Evolutionary conservation across 1,284 basidiomycete species (phyloP).

Genomic region (Sphagnurus paluster): DNA sequence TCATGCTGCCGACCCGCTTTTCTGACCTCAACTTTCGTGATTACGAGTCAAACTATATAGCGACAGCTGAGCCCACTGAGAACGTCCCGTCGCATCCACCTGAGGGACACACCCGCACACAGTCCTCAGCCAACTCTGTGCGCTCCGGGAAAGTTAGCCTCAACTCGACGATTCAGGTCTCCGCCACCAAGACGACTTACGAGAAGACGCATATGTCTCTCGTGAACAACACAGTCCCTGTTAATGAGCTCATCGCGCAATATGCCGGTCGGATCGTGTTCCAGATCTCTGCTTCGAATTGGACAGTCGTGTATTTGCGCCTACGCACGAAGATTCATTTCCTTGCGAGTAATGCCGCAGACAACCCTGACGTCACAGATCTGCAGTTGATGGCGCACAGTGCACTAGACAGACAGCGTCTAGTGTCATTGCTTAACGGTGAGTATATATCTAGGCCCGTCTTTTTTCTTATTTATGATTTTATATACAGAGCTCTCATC

Average conservation of each 20-base stretch:
- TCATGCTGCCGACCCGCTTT: constrained; percentile 63
- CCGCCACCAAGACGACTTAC: constrained; percentile 50
- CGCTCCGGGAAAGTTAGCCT: constrained; percentile 40
- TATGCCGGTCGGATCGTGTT: constrained; percentile 82
- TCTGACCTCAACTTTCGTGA: constrained; percentile 72
- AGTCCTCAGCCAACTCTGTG: constrained; percentile 46
- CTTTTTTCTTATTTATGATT: background rate
- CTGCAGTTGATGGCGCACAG: constrained; percentile 75
- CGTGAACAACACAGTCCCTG: constrained; percentile 53
- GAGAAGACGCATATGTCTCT: constrained; percentile 70
- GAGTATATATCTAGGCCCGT: too few relatives aligned
- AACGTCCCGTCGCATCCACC: constrained; percentile 4
- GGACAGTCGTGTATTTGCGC: constrained; percentile 77
- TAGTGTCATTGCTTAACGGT: constrained; percentile 71
- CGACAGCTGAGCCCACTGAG: constrained; percentile 13
- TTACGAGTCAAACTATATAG: constrained; percentile 56
- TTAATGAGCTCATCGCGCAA: constrained; percentile 65
- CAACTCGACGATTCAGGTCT: constrained; percentile 39
- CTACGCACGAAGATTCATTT: constrained; percentile 73
- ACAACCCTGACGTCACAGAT: constrained; percentile 68
- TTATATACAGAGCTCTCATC: constrained; percentile 69
- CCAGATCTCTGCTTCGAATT: constrained; percentile 89
- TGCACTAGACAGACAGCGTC: constrained; percentile 62
- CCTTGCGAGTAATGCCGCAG: constrained; percentile 54
- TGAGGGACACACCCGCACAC: constrained; percentile 29